A percentile compares a stretch with the other conserved stretches of the same genome.
These are phyloP conservation scores for Apiotrichum porosum DNA, from an alignment of 1,284 basidiomycete species.

Conservation along the genomic window DNA sequence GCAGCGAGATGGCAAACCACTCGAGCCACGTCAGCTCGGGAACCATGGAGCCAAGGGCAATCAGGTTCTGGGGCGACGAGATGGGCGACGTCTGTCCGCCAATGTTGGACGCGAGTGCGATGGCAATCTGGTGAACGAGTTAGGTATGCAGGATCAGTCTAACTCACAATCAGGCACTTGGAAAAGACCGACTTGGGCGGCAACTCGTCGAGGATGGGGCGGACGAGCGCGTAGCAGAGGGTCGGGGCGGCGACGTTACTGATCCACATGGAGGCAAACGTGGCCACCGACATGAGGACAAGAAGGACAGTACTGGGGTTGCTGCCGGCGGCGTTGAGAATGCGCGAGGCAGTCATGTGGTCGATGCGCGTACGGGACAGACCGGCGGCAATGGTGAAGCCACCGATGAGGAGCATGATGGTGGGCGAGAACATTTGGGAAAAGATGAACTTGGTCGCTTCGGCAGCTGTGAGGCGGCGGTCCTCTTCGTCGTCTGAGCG, in stretches of 20 bases:
- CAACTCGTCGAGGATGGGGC: conserved; percentile 91
- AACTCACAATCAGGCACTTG: conserved; percentile 84
- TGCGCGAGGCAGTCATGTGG: conserved; percentile 85
- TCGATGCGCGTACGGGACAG: conserved; percentile 97
- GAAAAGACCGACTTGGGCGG: conserved; percentile 83
- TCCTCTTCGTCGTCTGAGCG: conserved; percentile 59
- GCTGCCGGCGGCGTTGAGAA: conserved; percentile 85
- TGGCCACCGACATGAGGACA: conserved; percentile 93
- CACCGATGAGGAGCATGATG: conserved; percentile 92
- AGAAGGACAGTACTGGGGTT: conserved; percentile 80
- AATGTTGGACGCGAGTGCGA: conserved; percentile 95
- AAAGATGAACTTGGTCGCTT: conserved; percentile 75
- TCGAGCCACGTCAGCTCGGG: conserved; percentile 79
- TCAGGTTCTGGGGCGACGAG: conserved; percentile 95
- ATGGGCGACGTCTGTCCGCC: conserved; percentile 91
- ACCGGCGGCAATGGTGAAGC: conserved; percentile 97
- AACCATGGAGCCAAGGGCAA: conserved; percentile 84
- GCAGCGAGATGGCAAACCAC: conserved; percentile 93
- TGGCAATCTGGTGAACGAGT: too few species aligned
- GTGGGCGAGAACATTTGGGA: conserved; percentile 58
- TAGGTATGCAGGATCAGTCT: background rate
- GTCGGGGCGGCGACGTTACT: conserved; percentile 98
- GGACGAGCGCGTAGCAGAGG: conserved; percentile 93
- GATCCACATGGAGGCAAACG: conserved; percentile 99
- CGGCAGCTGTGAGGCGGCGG: conserved; percentile 58